Evolutionary conservation across 106 monocot genomes (phyloP).

Genomic region (Platanthera zijinensis): DNA sequence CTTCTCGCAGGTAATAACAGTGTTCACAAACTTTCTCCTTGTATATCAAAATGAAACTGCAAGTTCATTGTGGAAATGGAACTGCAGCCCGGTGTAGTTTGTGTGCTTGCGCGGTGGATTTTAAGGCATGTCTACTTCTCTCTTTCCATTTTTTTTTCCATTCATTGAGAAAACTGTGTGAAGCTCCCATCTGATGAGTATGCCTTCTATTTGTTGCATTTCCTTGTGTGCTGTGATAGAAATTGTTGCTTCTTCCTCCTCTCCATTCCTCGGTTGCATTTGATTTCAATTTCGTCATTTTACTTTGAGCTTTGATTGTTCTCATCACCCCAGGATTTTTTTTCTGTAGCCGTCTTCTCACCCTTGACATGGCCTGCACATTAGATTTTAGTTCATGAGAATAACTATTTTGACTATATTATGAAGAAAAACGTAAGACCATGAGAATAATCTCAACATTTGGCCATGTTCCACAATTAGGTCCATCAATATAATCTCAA

Average conservation of each 20-base stretch:
- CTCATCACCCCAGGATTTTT: background rate
- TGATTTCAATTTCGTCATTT: background rate
- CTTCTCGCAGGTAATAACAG: background rate
- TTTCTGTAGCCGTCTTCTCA: background rate
- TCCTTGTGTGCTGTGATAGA: background rate
- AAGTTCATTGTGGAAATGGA: background rate
- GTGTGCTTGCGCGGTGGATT: background rate
- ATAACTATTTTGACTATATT: no score
- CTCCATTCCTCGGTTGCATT: background rate
- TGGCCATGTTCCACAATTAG: no score
- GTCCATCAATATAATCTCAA: no score
- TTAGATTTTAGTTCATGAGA: no score
- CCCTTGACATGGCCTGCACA: background rate
- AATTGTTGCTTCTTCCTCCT: background rate
- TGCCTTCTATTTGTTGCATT: background rate
- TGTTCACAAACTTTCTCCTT: background rate
- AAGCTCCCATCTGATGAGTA: background rate
- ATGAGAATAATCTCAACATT: no score
- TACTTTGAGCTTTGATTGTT: background rate
- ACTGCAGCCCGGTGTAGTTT: conserved; percentile 2
- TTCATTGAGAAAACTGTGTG: background rate
- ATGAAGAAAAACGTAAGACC: no score
- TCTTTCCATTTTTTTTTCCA: background rate
- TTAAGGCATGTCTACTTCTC: background rate
- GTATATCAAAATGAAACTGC: background rate